A percentile compares a stretch with the other conserved stretches of the same genome.
These are phyloP conservation scores for Hymenoscyphus albidus DNA, from an alignment of 2,329 filamentous ascomycete species.

Conservation along the genomic window DNA sequence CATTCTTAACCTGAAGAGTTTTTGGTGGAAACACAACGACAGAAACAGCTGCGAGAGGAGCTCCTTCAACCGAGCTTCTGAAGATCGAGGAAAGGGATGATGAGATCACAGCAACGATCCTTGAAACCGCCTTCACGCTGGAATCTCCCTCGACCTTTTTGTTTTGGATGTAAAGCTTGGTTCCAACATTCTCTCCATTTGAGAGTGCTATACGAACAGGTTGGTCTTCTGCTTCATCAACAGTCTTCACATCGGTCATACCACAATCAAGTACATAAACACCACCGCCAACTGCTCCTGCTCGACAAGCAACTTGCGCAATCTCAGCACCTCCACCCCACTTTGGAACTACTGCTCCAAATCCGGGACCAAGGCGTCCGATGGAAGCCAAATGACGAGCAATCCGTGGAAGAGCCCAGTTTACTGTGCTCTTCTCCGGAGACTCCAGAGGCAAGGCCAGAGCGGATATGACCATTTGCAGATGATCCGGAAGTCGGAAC, in stretches of 20 bases:
- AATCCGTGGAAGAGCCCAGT: constrained; percentile 67
- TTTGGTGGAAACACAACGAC: constrained; percentile 62
- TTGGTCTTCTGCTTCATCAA: constrained; percentile 24
- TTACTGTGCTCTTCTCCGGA: constrained; percentile 51
- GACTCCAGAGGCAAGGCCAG: constrained; percentile 69
- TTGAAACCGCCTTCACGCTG: constrained; percentile 43
- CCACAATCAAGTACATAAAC: constrained; percentile 82
- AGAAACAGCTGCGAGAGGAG: constrained; percentile 69
- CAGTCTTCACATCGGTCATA: constrained; percentile 43
- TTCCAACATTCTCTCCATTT: constrained; percentile 54
- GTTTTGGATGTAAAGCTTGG: constrained; percentile 50
- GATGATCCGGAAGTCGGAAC: constrained; percentile 63
- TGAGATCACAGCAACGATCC: constrained; percentile 66
- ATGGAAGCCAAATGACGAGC: constrained; percentile 80
- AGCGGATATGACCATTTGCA: constrained; percentile 63
- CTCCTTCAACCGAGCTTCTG: constrained; percentile 66
- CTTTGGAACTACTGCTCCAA: constrained; percentile 85
- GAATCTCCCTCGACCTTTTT: constrained; percentile 20
- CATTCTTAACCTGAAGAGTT: constrained; percentile 40
- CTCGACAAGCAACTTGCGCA: constrained; percentile 85
- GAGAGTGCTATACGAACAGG: constrained; percentile 49
- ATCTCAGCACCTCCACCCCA: constrained; percentile 90
- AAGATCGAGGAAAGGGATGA: constrained; percentile 66
- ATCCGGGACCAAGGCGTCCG: constrained; percentile 82
- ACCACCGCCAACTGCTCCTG: constrained; percentile 84